Percentiles rank a stretch among this genome's conserved stretches.
Evolutionary conservation across 2,329 filamentous ascomycete genomes (phyloP).

Genomic region (Penicillium fuscoglaucum): DNA sequence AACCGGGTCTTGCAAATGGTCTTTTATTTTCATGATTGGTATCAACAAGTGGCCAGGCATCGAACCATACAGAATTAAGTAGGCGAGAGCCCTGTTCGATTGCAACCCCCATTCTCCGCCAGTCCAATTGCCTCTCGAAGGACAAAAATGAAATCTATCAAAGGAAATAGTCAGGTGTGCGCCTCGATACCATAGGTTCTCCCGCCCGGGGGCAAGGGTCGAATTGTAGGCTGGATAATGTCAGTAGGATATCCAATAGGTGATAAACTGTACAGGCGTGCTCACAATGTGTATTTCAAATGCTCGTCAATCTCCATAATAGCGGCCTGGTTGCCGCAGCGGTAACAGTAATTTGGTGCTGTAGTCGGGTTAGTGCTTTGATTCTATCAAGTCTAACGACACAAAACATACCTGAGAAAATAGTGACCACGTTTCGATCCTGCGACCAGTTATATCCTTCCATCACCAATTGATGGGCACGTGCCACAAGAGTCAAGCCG

Average conservation of each 20-base stretch:
- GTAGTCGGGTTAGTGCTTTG: constrained; percentile 2
- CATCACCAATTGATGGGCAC: constrained; percentile 98
- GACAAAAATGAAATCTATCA: constrained; percentile 49
- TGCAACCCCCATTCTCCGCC: constrained; percentile 29
- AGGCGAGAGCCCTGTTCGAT: constrained; percentile 30
- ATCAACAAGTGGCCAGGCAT: constrained; percentile 41
- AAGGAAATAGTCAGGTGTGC: constrained; percentile 98
- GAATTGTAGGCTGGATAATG: constrained; percentile 82
- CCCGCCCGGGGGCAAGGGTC: constrained; percentile 96
- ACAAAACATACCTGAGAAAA: constrained; percentile 76
- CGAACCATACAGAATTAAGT: constrained; percentile 38
- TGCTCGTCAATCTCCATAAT: constrained; percentile 99
- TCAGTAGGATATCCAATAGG: constrained; percentile 3
- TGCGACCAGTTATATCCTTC: constrained; percentile 99
- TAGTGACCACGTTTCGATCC: constrained; percentile 96
- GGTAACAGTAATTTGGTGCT: constrained; percentile 94
- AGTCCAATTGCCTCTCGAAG: constrained; percentile 31
- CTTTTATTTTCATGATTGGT: constrained; percentile 46
- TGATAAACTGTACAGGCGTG: constrained; percentile 28
- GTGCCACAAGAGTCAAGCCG: constrained; percentile 88
- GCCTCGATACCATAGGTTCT: constrained; percentile 97
- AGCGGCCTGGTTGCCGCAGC: constrained; percentile 98
- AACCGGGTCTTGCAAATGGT: constrained; percentile 28
- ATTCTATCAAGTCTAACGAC: not conserved
- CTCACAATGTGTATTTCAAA: constrained; percentile 98